Base-by-base conservation (phyloP, 768 basidiomycete genomes). In the Coprinopsis marcescibilis region DNA sequence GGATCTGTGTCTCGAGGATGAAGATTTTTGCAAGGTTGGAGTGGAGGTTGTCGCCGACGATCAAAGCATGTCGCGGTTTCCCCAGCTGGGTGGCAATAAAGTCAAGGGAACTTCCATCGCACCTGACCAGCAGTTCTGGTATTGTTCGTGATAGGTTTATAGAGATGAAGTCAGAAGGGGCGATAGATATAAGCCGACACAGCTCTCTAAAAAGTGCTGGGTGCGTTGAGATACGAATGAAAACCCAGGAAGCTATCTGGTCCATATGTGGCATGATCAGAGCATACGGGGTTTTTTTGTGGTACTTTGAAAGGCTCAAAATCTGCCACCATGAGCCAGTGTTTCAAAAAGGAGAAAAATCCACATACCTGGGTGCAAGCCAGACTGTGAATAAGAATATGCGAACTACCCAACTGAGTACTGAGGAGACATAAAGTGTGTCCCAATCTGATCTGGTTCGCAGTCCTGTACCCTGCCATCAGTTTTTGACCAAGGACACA, bases 261-360 rank as follows among this genome's bases (percentile, higher is more conserved):
- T 78, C 71, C 49, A 90, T 69, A 60, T 84, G 83, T 1, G 89
- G 90, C 5, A 76, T 73, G 12, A 89, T 59, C 35, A 93, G 70
- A 12, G 72, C 71, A 57, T 89, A 88, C 0, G 80, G 74, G 0
- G 71, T 58, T 58, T 85, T 85, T 25, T 77, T 71, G 52, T 80
- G 73, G 43, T 72, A 60, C 45, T 75, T 80, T 19, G 81, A 72
- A 14, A 89, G 57, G 0, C 70, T 68, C 12, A 74, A 60, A 20
- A 91, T 69, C 88, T 92, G 50, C 30, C 12, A 13, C 24, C 21
- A 39, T 15, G 19, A 35, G 39, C 40, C 21, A 51, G 25, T 46
- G n/a, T 10, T 25, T 33, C 4, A 14, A 19, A 34, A 21, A 15
- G 1, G 6, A 55, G 57, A 32, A 50, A 42, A 20, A 27, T 27